Percentiles rank a stretch among this genome's conserved stretches.
phyloP scores from a whole-genome alignment of 345 rosid genomes.

The Corchorus olitorius region DNA sequence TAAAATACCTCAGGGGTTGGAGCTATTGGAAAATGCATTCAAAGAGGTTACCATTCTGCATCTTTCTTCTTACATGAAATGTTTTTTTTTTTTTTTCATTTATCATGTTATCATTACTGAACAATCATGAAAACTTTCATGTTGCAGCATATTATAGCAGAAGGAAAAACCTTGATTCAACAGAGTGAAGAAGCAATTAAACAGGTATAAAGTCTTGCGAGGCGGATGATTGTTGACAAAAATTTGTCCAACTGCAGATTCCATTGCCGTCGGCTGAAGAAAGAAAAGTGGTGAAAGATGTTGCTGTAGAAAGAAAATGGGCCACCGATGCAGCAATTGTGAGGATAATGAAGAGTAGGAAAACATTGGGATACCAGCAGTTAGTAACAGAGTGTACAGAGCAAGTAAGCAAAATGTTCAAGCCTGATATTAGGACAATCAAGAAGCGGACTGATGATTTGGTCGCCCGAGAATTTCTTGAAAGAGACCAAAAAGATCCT shows the following conservation, averaged over 20 bases:
- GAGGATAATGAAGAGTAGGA: conserved; percentile 55
- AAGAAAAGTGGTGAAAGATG: conserved; percentile 43
- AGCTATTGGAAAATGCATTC: conserved; percentile 32
- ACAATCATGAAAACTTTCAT: background rate
- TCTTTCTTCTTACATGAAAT: no score
- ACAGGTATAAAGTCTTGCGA: background rate
- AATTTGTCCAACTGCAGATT: conserved; percentile 32
- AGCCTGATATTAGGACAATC: conserved; percentile 50
- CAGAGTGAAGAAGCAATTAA: conserved; percentile 47
- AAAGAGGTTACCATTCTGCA: conserved; percentile 4
- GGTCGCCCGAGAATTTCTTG: conserved; percentile 39
- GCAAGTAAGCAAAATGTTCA: conserved; percentile 40
- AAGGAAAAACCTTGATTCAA: conserved; percentile 41
- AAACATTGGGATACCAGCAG: conserved; percentile 45
- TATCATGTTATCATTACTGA: background rate
- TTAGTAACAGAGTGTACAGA: conserved; percentile 42
- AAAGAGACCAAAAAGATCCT: conserved; percentile 38
- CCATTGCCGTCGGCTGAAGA: conserved; percentile 43
- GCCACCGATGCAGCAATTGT: conserved; percentile 48
- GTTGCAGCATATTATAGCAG: conserved; percentile 38
- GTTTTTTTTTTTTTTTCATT: background rate
- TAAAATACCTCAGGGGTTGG: conserved; percentile 33
- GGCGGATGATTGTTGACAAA: no score
- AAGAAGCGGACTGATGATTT: conserved; percentile 45
- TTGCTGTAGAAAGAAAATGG: conserved; percentile 39